Evolutionary conservation across 2,329 filamentous ascomycete genomes (phyloP).

Genomic region (Phoma sp.): DNA sequence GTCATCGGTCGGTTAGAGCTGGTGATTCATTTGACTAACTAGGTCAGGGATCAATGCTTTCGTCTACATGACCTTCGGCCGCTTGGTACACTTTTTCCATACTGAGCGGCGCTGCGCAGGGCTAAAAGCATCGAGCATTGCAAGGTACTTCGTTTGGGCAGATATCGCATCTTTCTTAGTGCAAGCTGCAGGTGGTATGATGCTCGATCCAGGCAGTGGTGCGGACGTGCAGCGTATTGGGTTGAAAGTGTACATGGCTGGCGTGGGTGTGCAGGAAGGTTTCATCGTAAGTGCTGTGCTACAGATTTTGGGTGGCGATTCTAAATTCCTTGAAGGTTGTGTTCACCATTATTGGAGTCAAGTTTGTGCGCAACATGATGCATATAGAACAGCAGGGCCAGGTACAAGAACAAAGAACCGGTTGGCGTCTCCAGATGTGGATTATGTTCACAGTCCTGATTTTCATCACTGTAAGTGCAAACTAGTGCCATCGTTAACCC

Average conservation of each 20-base stretch:
- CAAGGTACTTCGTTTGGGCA: conserved; percentile 54
- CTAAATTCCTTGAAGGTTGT: not conserved
- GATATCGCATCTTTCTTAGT: conserved; percentile 57
- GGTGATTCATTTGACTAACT: not conserved
- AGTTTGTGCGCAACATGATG: not conserved
- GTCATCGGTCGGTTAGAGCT: not conserved
- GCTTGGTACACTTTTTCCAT: conserved; percentile 52
- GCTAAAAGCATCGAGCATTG: conserved; percentile 50
- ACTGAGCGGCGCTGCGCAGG: conserved; percentile 42
- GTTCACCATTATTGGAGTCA: not conserved
- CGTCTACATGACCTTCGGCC: conserved; percentile 50
- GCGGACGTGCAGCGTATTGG: conserved; percentile 45
- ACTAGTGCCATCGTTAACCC: conserved; percentile 33
- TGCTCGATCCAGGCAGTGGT: conserved; percentile 39
- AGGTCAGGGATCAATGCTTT: conserved; percentile 54
- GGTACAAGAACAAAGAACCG: not conserved
- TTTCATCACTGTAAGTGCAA: not conserved
- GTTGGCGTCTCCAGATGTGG: conserved; percentile 2
- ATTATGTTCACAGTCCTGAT: conserved; percentile 1
- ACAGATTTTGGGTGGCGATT: too few species aligned
- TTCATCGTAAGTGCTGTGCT: conserved; percentile 34
- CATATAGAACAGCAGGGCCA: not conserved
- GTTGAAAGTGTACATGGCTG: conserved; percentile 53
- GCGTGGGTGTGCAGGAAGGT: conserved; percentile 35
- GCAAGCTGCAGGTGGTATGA: conserved; percentile 51